These are phyloP conservation scores for Castanea mollissima DNA, from an alignment of 306 rosid species.

Conservation along the genomic window DNA sequence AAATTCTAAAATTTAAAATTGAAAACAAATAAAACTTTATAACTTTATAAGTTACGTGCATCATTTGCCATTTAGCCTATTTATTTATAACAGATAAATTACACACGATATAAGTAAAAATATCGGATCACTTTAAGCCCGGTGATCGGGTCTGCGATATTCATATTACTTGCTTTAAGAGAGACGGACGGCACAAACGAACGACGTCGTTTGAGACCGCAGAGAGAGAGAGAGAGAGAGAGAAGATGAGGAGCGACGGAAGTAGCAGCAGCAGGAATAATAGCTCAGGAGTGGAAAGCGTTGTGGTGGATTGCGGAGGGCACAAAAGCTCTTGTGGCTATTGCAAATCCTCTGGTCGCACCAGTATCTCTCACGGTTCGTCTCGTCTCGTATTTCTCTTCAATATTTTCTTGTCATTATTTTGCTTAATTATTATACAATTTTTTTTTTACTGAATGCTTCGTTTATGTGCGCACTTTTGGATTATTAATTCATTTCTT, in stretches of 20 bases:
- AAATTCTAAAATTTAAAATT: no score
- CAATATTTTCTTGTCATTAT: not conserved
- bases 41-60: no score
- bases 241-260: slow-evolving; percentile 52
- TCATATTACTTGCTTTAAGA: no score
- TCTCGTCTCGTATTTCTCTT: not conserved
- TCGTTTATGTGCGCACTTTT: not conserved
- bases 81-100: no score
- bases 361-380: slow-evolving; percentile 82
- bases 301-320: slow-evolving; percentile 58
- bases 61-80: no score
- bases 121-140: no score
- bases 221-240: not conserved
- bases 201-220: no score
- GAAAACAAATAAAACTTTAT: no score
- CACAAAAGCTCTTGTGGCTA: slow-evolving; percentile 77
- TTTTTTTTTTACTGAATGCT: not conserved
- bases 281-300: slow-evolving; percentile 47
- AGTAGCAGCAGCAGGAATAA: slow-evolving; percentile 57
- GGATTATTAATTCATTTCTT: no score
- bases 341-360: slow-evolving; percentile 60
- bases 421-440: not conserved
- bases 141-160: no score
- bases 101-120: no score
- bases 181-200: no score